Evolutionary conservation across 2,329 filamentous ascomycete species (phyloP).

Genomic region (Fusarium duplospermum): DNA sequence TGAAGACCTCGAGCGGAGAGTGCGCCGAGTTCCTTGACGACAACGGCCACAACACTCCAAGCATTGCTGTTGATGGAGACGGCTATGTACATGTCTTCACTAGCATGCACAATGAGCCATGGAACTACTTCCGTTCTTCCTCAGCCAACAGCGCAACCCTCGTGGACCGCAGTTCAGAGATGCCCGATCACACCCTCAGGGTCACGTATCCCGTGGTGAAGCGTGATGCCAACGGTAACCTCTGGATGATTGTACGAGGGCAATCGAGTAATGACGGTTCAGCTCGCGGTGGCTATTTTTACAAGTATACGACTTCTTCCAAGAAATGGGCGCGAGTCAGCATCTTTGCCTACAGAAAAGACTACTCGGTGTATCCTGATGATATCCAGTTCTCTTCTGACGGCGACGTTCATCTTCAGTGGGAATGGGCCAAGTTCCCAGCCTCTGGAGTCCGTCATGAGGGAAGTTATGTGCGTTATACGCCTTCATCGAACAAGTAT

Average conservation of each 20-base stretch:
- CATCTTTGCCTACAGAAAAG: constrained; percentile 37
- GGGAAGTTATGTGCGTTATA: constrained; percentile 42
- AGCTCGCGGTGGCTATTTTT: constrained; percentile 19
- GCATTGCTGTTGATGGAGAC: constrained; percentile 39
- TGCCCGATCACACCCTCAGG: constrained; percentile 34
- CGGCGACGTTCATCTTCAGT: constrained; percentile 43
- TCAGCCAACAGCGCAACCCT: constrained; percentile 36
- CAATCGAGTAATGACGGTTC: constrained; percentile 13
- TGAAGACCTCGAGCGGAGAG: constrained; percentile 28
- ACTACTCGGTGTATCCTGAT: constrained; percentile 43
- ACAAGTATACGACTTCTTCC: constrained; percentile 11
- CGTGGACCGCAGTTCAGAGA: constrained; percentile 30
- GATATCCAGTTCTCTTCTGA: constrained; percentile 43
- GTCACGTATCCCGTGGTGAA: constrained; percentile 29
- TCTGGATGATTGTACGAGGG: constrained; percentile 22
- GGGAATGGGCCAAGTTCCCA: constrained; percentile 45
- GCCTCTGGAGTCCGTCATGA: constrained; percentile 42
- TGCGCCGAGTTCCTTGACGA: constrained; percentile 41
- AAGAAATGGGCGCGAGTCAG: constrained; percentile 5
- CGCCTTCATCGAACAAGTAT: constrained; percentile 33
- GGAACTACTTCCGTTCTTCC: constrained; percentile 41
- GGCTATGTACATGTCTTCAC: constrained; percentile 44
- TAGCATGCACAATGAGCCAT: constrained; percentile 44
- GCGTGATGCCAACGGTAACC: constrained; percentile 5
- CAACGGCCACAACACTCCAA: constrained; percentile 39